Evolutionary conservation across 805 yeast genomes (phyloP).

Genomic region (Saccharomyces kudriavzevii): DNA sequence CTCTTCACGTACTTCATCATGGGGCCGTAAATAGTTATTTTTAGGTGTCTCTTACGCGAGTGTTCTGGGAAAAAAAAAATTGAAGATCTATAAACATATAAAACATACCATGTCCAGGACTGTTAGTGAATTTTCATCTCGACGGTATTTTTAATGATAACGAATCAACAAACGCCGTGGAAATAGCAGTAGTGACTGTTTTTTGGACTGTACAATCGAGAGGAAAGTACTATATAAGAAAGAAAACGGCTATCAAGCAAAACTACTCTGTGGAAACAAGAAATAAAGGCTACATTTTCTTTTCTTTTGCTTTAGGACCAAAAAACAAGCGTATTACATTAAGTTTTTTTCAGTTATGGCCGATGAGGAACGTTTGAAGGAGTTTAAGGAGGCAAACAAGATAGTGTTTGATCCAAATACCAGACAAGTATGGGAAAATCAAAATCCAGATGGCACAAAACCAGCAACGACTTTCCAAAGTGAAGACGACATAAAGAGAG

Average conservation of each 20-base stretch:
- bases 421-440: conserved; percentile 32
- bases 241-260: background rate
- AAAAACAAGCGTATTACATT: background rate
- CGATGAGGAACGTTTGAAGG: conserved; percentile 28
- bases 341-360: conserved; percentile 16
- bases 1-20: background rate
- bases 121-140: background rate
- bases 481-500: background rate
- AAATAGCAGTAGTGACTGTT: background rate
- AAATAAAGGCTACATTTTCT: background rate
- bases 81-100: background rate
- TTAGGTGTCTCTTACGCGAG: background rate
- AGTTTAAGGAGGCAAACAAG: conserved; percentile 30
- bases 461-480: conserved; percentile 2
- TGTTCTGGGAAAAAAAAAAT: background rate
- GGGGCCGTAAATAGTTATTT: background rate
- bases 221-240: background rate
- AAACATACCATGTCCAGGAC: background rate
- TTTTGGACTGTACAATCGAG: background rate
- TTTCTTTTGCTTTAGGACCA: background rate
- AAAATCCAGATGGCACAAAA: conserved; percentile 9
- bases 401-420: conserved; percentile 31
- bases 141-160: background rate
- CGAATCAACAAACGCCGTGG: background rate
- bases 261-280: background rate